A percentile compares a stretch with the other conserved stretches of the same genome.
Evolutionary conservation across 2,329 filamentous ascomycete species (phyloP).

Genomic region (Phialemoniopsis sp.): DNA sequence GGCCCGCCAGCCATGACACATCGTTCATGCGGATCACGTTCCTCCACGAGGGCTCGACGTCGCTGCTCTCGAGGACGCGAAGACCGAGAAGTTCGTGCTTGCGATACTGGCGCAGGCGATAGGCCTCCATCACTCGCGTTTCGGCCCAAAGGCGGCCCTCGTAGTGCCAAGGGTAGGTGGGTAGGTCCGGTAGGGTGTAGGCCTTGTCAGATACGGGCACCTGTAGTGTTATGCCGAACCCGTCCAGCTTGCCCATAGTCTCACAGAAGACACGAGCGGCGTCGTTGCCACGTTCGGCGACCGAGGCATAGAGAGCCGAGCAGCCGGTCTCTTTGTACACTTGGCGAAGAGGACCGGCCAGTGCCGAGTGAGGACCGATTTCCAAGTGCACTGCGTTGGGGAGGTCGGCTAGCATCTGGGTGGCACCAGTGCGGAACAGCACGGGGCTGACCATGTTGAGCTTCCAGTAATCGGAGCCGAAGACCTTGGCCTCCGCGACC

Average conservation of each 20-base stretch:
- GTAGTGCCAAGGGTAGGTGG: constrained; percentile 36
- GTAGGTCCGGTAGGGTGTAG: constrained; percentile 23
- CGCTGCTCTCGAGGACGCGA: constrained; percentile 13
- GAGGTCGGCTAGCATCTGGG: no score
- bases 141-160: constrained; percentile 31
- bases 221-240: not conserved
- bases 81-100: constrained; percentile 20
- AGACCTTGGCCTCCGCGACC: not conserved
- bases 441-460: constrained; percentile 27
- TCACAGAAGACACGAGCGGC: no score
- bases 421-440: constrained; percentile 14
- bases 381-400: constrained; percentile 17
- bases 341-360: constrained; percentile 17
- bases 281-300: constrained; percentile 9
- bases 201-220: no score
- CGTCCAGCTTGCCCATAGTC: constrained; percentile 4
- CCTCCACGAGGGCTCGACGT: constrained; percentile 33
- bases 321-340: constrained; percentile 3
- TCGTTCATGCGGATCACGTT: constrained; percentile 35
- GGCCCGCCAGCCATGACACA: constrained; percentile 40
- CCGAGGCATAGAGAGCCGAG: constrained; percentile 6
- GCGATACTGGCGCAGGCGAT: constrained; percentile 19
- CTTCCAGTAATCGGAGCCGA: constrained; percentile 23
- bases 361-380: constrained; percentile 19
- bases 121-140: constrained; percentile 21